A percentile compares a stretch with the other conserved stretches of the same genome.
These are phyloP conservation scores for Nakazawaea populi DNA, from an alignment of 805 yeast species.

Conservation along the genomic window DNA sequence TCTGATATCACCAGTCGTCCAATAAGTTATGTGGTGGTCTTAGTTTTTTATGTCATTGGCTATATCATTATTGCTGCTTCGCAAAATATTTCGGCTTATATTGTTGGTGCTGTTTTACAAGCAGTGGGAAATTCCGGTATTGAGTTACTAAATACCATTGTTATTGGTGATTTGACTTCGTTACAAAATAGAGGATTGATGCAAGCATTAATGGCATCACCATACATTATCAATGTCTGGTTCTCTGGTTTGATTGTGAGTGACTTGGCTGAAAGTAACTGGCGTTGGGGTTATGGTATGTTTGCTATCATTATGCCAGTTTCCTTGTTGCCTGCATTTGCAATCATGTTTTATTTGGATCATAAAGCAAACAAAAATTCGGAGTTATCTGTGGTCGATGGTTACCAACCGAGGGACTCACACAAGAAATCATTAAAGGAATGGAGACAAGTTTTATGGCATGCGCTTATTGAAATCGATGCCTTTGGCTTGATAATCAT, in stretches of 20 bases:
- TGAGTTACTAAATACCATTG: constrained; percentile 15
- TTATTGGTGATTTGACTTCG: constrained; percentile 23
- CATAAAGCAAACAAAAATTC: constrained; percentile 22
- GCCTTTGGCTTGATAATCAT: constrained; percentile 31
- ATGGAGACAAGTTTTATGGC: constrained; percentile 9
- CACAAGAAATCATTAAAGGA: background rate
- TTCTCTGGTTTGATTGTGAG: constrained; percentile 33
- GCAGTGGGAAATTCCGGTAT: constrained; percentile 19
- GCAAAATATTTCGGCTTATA: constrained; percentile 19
- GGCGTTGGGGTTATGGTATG: constrained; percentile 51
- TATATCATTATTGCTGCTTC: constrained; percentile 19
- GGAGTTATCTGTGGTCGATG: background rate
- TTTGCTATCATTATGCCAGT: constrained; percentile 39
- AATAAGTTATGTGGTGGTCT: constrained; percentile 14
- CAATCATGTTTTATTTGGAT: constrained; percentile 27
- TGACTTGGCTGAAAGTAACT: constrained; percentile 26
- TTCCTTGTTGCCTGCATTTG: constrained; percentile 27
- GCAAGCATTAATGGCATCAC: constrained; percentile 23
- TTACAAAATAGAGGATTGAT: constrained; percentile 22
- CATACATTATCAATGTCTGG: constrained; percentile 37
- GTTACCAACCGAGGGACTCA: background rate
- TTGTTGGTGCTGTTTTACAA: constrained; percentile 19
- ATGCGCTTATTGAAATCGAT: constrained; percentile 29
- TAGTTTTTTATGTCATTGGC: constrained; percentile 19
- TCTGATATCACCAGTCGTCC: constrained; percentile 23